Evolutionary conservation across 768 basidiomycete genomes (phyloP), one percentile per base, ranked within the genome.

Genomic region (Grammothele lineata): DNA sequence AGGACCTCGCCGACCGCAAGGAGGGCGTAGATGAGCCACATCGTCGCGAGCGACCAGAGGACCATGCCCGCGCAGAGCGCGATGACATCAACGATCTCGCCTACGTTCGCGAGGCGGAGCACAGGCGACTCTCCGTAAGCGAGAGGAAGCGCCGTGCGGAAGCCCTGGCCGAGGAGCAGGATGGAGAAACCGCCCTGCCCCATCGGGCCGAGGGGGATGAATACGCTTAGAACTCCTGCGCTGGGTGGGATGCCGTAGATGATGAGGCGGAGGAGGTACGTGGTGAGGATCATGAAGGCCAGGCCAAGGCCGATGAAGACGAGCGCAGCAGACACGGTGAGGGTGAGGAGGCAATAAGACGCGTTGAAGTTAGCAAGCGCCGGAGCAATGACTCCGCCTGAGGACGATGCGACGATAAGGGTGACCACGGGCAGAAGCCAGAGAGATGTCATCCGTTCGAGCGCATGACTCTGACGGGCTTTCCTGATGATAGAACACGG

Each of bases 351-450:
- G 1, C 84, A 83, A 51, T 74, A 64, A 1, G 61, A 52, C 1
- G 66, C 59, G 25, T 78, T 76, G 57, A 74, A 69, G 9, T 64
- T 48, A 9, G 70, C 52, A 4, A 91, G 60, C 3, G 78, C 68
- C 2, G 63, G 57, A 0, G 80, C 78, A 19, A 90, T 62, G 34
- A 82, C 62, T 1, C 75, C 83, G 1, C 87, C 87, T 0, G 80
- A 70, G 1, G 88, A 83, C 1, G 85, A 73, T 1, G 77, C 78
- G 58, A 91, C 88, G 36, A 85, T 75, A 14, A 84, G 72, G 0
- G 87, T 78, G 3, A 91, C 83, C 10, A 87, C 76, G 0, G 89
- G 89, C 24, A 91, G 79, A 7, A 90, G 68, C 87, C 87, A 90
- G 18, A 72, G 62, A 19, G 81, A 66, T 0, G 80, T 80, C 74